Evolutionary conservation across 2,329 filamentous ascomycete genomes (phyloP), one percentile per base, ranked within the genome.

Genomic region (Fusarium phyllophilum): DNA sequence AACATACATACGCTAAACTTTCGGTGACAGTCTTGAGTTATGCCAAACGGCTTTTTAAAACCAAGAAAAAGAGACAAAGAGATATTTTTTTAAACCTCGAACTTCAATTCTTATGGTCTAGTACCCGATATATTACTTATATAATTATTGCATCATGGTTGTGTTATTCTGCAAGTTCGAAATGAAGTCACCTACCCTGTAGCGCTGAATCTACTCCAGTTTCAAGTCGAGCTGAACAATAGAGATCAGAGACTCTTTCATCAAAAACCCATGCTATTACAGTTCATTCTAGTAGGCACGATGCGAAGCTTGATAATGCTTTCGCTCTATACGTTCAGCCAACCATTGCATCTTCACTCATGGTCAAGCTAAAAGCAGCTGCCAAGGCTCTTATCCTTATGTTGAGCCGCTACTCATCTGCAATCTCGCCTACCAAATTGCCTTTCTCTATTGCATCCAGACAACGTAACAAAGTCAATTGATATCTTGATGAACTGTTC

Each of bases 351-450:
- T 14, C 20, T 17, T 26, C 18, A 20, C 11, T 26, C n/a, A 7
- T 26, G n/a, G 11, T 36, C 6, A 20, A 6, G 18, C 22, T 15
- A 13, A 26, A 8, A 22, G 8, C 8, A 22, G 12, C 10, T 39
- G 41, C 41, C 33, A 39, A 59, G 34, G 13, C 22, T 31, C 9
- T 45, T 4, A 15, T 31, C 1, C 24, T 39, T 11, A 33, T 26
- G 22, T 26, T 56, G 20, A 69, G 38, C 56, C 56, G 38, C 64
- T 68, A 68, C 36, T 34, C 9, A 2, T 2, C 13, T 6, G 31
- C 26, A 68, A 68, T 68, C 26, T 68, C 66, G 66, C 56, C 56
- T 68, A 68, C 10, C 3, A 64, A 64, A 69, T 68, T 69, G 26
- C n/a, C 18, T 26, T 26, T 20, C 33, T n/a, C 29, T 38, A 26